Percentiles rank a stretch among this genome's conserved stretches.
Evolutionary conservation across 345 rosid genomes (phyloP).

Genomic region (Physaria fendleri): DNA sequence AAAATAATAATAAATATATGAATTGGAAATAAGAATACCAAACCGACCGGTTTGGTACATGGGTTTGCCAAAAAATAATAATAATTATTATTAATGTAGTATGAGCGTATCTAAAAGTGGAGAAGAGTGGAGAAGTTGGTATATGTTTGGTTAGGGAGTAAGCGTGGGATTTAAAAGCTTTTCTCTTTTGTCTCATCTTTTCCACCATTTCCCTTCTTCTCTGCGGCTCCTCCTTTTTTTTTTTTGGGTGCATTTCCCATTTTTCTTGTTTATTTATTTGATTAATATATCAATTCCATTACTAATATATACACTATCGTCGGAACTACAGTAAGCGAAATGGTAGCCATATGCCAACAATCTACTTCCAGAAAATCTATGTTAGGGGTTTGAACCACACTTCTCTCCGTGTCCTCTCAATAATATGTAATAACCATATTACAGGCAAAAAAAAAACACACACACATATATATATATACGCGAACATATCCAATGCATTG

Average conservation of each 20-base stretch:
- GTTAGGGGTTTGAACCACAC: too few relatives aligned
- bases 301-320: too few relatives aligned
- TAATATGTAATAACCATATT: too few relatives aligned
- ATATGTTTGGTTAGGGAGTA: conserved; percentile 33
- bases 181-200: conserved; percentile 41
- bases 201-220: conserved; percentile 36
- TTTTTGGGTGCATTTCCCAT: neutral
- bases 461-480: too few relatives aligned
- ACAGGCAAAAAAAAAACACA: too few relatives aligned
- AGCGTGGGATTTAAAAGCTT: conserved; percentile 38
- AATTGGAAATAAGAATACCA: neutral
- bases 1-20: neutral
- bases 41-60: neutral
- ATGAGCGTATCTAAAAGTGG: neutral
- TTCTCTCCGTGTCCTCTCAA: too few relatives aligned
- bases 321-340: too few relatives aligned
- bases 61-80: neutral
- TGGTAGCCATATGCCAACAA: too few relatives aligned
- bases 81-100: neutral
- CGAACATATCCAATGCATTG: too few relatives aligned
- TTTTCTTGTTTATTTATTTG: neutral
- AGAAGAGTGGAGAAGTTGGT: conserved; percentile 31
- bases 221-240: conserved; percentile 28
- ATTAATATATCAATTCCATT: neutral
- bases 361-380: too few relatives aligned